Evolutionary conservation across 805 yeast genomes (phyloP).

Genomic region (Cephaloascus albidus): DNA sequence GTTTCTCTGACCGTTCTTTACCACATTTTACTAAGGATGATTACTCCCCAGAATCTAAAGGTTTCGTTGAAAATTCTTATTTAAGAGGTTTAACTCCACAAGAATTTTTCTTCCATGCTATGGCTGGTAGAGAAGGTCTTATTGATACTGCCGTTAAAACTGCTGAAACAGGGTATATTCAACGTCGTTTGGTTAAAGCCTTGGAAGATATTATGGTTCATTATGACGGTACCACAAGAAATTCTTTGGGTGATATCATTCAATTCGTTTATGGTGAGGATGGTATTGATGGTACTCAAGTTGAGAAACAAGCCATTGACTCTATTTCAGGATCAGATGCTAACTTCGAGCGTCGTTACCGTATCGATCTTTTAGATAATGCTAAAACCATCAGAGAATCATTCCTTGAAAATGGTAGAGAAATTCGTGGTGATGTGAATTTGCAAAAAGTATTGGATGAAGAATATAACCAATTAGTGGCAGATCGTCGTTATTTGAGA

Average conservation of each 20-base stretch:
- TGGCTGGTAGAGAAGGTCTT: constrained; percentile 99
- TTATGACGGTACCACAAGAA: constrained; percentile 97
- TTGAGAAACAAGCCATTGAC: constrained; percentile 92
- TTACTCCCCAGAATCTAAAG: constrained; percentile 96
- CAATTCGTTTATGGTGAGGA: constrained; percentile 98
- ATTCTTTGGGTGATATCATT: constrained; percentile 91
- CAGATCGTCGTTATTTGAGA: constrained; percentile 76
- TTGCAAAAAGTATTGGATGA: constrained; percentile 73
- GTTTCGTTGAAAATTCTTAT: constrained; percentile 95
- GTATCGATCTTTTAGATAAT: constrained; percentile 76
- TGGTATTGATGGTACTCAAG: constrained; percentile 97
- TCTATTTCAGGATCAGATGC: constrained; percentile 89
- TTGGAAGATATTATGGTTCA: constrained; percentile 96
- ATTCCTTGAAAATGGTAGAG: constrained; percentile 80
- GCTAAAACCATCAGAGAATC: constrained; percentile 56
- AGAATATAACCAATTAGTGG: constrained; percentile 70
- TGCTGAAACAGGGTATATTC: constrained; percentile 97
- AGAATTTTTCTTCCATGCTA: constrained; percentile 98
- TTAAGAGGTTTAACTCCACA: constrained; percentile 97
- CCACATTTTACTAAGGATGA: constrained; percentile 99
- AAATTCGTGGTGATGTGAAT: constrained; percentile 81
- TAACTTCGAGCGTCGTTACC: constrained; percentile 74
- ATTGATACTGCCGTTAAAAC: constrained; percentile 99
- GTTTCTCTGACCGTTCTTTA: constrained; percentile 90
- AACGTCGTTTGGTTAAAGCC: constrained; percentile 95